Evolutionary conservation across 257 asterid species (phyloP).

Genomic region (Hygrophila difformis): DNA sequence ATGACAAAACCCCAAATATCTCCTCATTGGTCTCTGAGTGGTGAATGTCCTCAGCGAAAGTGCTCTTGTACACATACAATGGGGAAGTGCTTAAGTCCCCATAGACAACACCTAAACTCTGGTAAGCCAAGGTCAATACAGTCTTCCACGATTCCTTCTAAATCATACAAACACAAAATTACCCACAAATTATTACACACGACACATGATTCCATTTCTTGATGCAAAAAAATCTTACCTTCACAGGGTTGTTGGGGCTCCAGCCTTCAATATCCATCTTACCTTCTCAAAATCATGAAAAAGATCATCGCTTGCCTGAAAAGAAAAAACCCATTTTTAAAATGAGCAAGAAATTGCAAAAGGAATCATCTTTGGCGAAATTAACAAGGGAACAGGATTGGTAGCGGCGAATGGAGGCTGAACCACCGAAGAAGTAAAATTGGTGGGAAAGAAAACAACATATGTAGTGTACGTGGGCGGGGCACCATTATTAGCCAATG

Average conservation of each 20-base stretch:
- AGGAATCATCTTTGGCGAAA: too few relatives aligned
- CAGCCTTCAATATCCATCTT: conserved; percentile 79
- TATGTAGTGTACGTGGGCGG: too few relatives aligned
- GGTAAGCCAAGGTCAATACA: conserved; percentile 74
- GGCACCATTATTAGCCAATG: too few relatives aligned
- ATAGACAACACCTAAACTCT: conserved; percentile 92
- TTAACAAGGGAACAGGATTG: too few relatives aligned
- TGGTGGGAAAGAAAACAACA: too few relatives aligned
- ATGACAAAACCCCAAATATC: conserved; percentile 77
- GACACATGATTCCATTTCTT: conserved; percentile 1
- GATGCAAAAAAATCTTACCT: conserved; percentile 47
- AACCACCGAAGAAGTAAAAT: too few relatives aligned
- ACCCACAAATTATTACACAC: neutral
- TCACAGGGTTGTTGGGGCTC: conserved; percentile 38
- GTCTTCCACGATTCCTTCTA: conserved; percentile 91
- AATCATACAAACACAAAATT: conserved; percentile 14
- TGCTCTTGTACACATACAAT: conserved; percentile 86
- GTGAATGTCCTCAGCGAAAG: conserved; percentile 91
- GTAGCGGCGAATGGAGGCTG: too few relatives aligned
- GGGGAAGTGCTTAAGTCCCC: conserved; percentile 98
- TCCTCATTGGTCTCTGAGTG: conserved; percentile 91
- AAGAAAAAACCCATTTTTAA: too few relatives aligned
- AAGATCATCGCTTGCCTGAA: conserved; percentile 27
- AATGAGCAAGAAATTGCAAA: too few relatives aligned
- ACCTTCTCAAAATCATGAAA: conserved; percentile 32